A percentile compares a stretch with the other conserved stretches of the same genome.
Conservation (phyloP, 2,329 filamentous ascomycete species). For the Aspergillus neotritici region DNA sequence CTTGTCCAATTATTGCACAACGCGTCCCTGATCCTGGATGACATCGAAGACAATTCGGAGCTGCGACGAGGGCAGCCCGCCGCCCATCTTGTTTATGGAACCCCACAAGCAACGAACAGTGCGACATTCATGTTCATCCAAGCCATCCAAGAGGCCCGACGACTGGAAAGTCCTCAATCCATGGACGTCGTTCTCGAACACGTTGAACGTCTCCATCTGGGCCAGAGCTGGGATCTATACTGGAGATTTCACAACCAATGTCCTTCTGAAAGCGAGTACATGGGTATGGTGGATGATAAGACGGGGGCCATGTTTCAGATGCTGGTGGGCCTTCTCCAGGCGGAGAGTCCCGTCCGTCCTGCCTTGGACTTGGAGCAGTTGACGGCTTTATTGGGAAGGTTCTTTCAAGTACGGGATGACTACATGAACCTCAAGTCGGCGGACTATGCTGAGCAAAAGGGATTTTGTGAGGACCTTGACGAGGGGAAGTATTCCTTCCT, state of each 20-base stretch:
- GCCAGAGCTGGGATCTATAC: slow-evolving; percentile 39
- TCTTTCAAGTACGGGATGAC: slow-evolving; percentile 51
- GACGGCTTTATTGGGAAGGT: slow-evolving; percentile 48
- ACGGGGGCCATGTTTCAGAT: slow-evolving; percentile 39
- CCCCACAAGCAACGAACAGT: slow-evolving; percentile 43
- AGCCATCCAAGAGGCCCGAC: slow-evolving; percentile 28
- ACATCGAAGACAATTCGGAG: slow-evolving; percentile 41
- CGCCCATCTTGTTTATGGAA: slow-evolving; percentile 41
- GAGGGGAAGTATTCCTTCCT: slow-evolving; percentile 89
- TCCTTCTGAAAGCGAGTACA: slow-evolving; percentile 36
- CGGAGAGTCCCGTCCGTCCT: neutral
- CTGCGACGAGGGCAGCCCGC: slow-evolving; percentile 40
- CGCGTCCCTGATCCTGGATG: slow-evolving; percentile 41
- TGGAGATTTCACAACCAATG: slow-evolving; percentile 34
- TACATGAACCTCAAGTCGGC: slow-evolving; percentile 68
- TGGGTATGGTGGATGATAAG: slow-evolving; percentile 40
- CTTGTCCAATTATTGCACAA: slow-evolving; percentile 36
- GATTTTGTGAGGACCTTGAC: slow-evolving; percentile 53
- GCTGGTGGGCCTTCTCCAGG: slow-evolving; percentile 23
- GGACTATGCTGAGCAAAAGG: slow-evolving; percentile 76
- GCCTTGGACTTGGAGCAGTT: slow-evolving; percentile 46
- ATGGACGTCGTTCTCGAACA: slow-evolving; percentile 34
- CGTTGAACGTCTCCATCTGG: slow-evolving; percentile 34
- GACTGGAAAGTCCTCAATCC: slow-evolving; percentile 27
- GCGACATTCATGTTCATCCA: slow-evolving; percentile 42